These are phyloP conservation scores for Podila epicladia DNA, from an alignment of 192 early-diverging fungal genomes.

Conservation along the genomic window DNA sequence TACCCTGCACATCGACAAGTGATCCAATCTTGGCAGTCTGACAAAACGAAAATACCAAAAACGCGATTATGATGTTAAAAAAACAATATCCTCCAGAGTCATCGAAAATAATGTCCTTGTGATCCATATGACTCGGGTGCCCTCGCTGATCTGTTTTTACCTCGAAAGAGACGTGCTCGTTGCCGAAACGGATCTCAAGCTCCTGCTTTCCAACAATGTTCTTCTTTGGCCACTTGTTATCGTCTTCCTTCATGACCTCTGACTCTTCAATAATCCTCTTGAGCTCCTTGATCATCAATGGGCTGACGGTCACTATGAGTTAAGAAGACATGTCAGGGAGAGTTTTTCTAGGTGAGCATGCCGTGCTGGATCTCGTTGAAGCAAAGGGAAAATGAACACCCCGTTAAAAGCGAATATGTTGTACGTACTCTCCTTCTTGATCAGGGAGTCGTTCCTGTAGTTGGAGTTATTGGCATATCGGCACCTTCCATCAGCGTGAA, in stretches of 20 bases:
- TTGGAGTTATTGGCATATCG: conserved; percentile 98
- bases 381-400: not conserved
- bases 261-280: conserved; percentile 90
- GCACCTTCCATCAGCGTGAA: conserved; percentile 85
- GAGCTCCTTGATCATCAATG: conserved; percentile 84
- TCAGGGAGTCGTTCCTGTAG: conserved; percentile 97
- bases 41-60: not conserved
- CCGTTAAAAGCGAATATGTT: not conserved
- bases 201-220: conserved; percentile 93
- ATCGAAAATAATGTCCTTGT: too few relatives aligned
- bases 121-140: not conserved
- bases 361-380: too few relatives aligned
- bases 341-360: too few relatives aligned
- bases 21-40: conserved; percentile 94
- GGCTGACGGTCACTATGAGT: conserved; percentile 76
- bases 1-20: conserved; percentile 87
- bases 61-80: conserved; percentile 22
- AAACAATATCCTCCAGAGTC: not conserved
- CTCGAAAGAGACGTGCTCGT: conserved; percentile 93
- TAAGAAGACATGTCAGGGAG: not conserved
- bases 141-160: conserved; percentile 51
- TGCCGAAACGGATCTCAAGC: conserved; percentile 91
- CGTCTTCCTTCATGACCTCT: conserved; percentile 95
- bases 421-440: conserved; percentile 86
- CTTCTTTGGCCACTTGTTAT: conserved; percentile 89